Evolutionary conservation across 306 rosid genomes (phyloP), one percentile per base, ranked within the genome.

Genomic region (Gynostemma pentaphyllum): DNA sequence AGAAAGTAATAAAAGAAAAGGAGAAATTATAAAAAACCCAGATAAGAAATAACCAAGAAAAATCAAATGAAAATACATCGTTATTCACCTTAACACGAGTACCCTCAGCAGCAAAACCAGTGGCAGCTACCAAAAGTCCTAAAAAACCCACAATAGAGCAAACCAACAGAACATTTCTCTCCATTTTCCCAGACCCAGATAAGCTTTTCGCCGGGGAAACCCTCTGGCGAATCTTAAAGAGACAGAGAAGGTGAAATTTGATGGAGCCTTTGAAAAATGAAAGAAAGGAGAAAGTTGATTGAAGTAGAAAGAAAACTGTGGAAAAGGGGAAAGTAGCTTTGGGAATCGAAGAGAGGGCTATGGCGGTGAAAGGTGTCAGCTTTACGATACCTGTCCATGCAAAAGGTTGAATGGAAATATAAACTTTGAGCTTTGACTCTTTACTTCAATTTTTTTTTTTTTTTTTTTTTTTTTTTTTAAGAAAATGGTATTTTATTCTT

Each of bases 81-180:
- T n/a, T 40, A 13, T 32, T 63, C 55, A 64, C 68, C 68, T 64
- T 64, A 29, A 32, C 12, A 10, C 45, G 32, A 1, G 68, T 64
- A 5, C 21, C 68, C 30, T 64, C 68, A 18, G 68, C 68, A n/a
- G 68, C 68, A 14, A 64, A 64, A 15, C 68, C 68, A 44, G 68
- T 64, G 44, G 68, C 53, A 24, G 8, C 30, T 37, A 36, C 2
- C 44, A 64, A 7, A 47, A 64, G 42, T 18, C 42, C 54, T 21
- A 64, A 32, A 18, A 64, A 5, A 19, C 19, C 18, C 11, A 64
- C 68, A 11, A 29, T 29, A 30, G 29, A 29, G 28, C 29, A 29
- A 3, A 64, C 45, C 26, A 11, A 0, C 68, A 64, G 45, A 64
- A 39, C 68, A 55, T 47, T 64, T n/a, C 54, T 64, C 68, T 64